Base-by-base conservation (phyloP, 148 eudicot genomes). In the Nepenthes gracilis region DNA sequence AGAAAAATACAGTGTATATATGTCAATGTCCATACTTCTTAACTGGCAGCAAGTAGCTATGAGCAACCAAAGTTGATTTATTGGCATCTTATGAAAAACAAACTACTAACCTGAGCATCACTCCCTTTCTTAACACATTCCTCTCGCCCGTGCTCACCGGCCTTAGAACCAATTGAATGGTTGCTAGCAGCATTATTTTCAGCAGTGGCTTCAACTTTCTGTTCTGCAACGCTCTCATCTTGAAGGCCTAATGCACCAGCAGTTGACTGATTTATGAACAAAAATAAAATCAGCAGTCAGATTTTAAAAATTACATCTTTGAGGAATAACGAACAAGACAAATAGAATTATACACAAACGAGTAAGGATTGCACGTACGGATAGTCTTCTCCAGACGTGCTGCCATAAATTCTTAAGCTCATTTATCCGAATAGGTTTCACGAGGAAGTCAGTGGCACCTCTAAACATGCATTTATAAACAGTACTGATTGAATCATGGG, bases 371-470 rank as follows among this genome's bases (percentile, higher is more conserved):
- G 49, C 35, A 75, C 96, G 52, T 82, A 92, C 98, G 65, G 84
- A 76, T 85, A 82, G 88, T 62, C 88, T 77, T 78, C 94, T 85
- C 98, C 98, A 92, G 47, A 88, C 98, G 75, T 92, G 98, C 76
- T 92, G 98, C 98, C 98, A 92, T 59, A 92, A 76, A 66, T 84
- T 92, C 67, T 75, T 82, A 62, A 88, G 74, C 78, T 92, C 98
- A 61, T 92, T 92, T 70, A 80, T 88, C 65, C 98, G 77, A 52
- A 92, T 70, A 36, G 98, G 98, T 83, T 92, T 92, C 56, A 92
- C 82, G 53, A 92, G 88, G 75, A 88, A 92, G 70, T 92, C 98
- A 5, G 87, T 79, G 3, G 98, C 98, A 38, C 98, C 98, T 75
- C 75, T 88, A 77, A 86, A 51, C 98, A 92, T 88, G 76, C 98